phyloP scores from a whole-genome alignment of 805 yeast species.

The Suhomyces kilbournensis region DNA sequence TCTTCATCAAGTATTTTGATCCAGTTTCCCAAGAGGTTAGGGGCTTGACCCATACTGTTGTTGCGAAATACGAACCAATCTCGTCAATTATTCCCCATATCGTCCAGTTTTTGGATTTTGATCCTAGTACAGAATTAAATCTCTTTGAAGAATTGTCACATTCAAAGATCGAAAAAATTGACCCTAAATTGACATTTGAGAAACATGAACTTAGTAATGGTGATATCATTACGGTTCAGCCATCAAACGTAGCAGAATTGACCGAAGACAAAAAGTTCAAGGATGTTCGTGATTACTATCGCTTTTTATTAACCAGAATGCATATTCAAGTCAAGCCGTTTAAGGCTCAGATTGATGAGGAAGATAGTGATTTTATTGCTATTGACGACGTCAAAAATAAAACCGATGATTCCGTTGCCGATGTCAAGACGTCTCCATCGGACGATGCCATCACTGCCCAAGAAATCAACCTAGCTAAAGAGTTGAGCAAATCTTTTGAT shows the following conservation, averaged over 20 bases:
- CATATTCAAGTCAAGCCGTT: slow-evolving; percentile 54
- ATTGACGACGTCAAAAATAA: slow-evolving; percentile 8
- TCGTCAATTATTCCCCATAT: slow-evolving; percentile 40
- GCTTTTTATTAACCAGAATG: slow-evolving; percentile 56
- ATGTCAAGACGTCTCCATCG: slow-evolving; percentile 1
- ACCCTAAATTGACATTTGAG: slow-evolving; percentile 41
- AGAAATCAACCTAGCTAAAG: slow-evolving; percentile 18
- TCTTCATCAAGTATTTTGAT: slow-evolving; percentile 69
- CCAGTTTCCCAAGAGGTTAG: slow-evolving; percentile 46
- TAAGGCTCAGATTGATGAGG: slow-evolving; percentile 43
- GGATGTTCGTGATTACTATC: slow-evolving; percentile 46
- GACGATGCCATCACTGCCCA: slow-evolving; percentile 13
- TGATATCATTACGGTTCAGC: slow-evolving; percentile 53
- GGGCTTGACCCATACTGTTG: slow-evolving; percentile 64
- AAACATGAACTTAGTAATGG: slow-evolving; percentile 63
- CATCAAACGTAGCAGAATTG: slow-evolving; percentile 22
- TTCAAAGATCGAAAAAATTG: slow-evolving; percentile 46
- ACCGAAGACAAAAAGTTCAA: slow-evolving; percentile 16
- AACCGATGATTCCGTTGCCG: slow-evolving; percentile 11
- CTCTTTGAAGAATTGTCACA: slow-evolving; percentile 64
- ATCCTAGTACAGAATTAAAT: slow-evolving; percentile 29
- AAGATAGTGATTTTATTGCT: slow-evolving; percentile 47
- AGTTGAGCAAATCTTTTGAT: slow-evolving; percentile 38
- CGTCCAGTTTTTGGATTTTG: slow-evolving; percentile 40
- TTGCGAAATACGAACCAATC: slow-evolving; percentile 47